These are phyloP conservation scores for Poa annua DNA, from an alignment of 176 grass and related monocot species.

Conservation along the genomic window DNA sequence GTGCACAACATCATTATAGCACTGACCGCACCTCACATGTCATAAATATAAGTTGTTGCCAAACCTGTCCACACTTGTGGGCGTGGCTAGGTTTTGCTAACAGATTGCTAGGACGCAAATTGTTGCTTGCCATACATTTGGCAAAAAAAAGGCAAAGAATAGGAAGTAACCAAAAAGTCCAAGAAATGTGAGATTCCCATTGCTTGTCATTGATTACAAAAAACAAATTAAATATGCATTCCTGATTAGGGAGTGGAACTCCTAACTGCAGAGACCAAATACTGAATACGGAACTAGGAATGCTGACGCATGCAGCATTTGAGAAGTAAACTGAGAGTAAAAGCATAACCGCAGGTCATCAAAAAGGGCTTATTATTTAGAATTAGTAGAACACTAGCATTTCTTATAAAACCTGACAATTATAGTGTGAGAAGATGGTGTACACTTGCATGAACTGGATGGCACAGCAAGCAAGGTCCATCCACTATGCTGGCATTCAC, in stretches of 20 bases:
- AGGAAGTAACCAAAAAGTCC: not conserved
- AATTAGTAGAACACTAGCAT: not conserved
- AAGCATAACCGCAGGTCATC: not conserved
- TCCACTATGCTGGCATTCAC: not conserved
- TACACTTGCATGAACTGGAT: constrained; percentile 27
- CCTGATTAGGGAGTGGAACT: constrained; percentile 15
- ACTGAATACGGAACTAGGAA: not conserved
- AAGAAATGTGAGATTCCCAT: not conserved
- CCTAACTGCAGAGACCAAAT: not conserved
- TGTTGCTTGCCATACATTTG: not conserved
- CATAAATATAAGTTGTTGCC: constrained; percentile 1
- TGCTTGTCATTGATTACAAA: not conserved
- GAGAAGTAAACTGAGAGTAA: not conserved
- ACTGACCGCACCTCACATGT: not conserved
- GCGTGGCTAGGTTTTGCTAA: not conserved
- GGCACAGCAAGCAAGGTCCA: not conserved
- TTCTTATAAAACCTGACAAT: not conserved
- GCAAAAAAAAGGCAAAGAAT: not conserved
- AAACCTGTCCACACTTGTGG: not conserved
- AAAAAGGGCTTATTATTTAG: constrained; percentile 6
- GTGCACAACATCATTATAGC: not conserved
- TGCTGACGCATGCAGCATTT: not conserved
- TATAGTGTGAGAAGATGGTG: not conserved
- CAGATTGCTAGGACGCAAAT: not conserved
- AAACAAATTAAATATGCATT: not conserved